Conservation (phyloP, 31 red algal genomes). For the Odonthalia washingtoniensis region DNA sequence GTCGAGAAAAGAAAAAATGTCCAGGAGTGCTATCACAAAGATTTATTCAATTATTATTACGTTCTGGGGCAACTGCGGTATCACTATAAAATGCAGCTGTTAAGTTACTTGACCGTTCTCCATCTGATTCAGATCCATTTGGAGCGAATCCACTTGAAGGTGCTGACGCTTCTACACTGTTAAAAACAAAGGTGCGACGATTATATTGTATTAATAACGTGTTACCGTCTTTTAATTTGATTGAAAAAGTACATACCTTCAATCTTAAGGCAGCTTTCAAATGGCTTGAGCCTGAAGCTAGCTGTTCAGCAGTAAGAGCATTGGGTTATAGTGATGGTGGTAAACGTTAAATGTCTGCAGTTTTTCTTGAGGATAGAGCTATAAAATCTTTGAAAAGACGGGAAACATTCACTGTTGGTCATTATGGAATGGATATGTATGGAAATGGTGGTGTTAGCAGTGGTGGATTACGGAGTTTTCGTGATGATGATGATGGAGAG, state of each 20-base stretch:
- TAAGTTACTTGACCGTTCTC: slow-evolving; percentile 61
- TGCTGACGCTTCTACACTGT: slow-evolving; percentile 49
- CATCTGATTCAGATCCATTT: too few relatives aligned
- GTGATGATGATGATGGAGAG: slow-evolving; percentile 17
- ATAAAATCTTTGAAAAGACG: slow-evolving; percentile 19
- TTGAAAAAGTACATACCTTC: slow-evolving; percentile 86
- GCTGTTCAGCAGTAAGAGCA: slow-evolving; percentile 25
- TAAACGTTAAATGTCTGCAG: too few relatives aligned
- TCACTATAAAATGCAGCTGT: slow-evolving; percentile 74
- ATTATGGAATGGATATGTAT: slow-evolving; percentile 2
- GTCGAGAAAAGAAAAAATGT: slow-evolving; percentile 87
- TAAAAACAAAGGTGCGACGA: slow-evolving; percentile 96
- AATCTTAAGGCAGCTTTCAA: slow-evolving; percentile 71
- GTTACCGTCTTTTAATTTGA: slow-evolving; percentile 77
- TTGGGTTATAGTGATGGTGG: background rate
- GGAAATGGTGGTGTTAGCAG: slow-evolving; percentile 1
- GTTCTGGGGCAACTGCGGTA: slow-evolving; percentile 53
- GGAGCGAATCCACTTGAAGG: slow-evolving; percentile 67
- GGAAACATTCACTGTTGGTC: slow-evolving; percentile 30
- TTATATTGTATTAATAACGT: slow-evolving; percentile 98
- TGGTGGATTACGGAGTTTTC: background rate
- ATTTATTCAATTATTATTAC: slow-evolving; percentile 92
- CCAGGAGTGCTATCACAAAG: slow-evolving; percentile 86
- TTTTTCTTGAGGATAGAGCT: slow-evolving; percentile 20
- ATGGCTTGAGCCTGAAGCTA: slow-evolving; percentile 60